Base-by-base conservation (phyloP, 2,329 filamentous ascomycete genomes). In the Fusarium anguioides region DNA sequence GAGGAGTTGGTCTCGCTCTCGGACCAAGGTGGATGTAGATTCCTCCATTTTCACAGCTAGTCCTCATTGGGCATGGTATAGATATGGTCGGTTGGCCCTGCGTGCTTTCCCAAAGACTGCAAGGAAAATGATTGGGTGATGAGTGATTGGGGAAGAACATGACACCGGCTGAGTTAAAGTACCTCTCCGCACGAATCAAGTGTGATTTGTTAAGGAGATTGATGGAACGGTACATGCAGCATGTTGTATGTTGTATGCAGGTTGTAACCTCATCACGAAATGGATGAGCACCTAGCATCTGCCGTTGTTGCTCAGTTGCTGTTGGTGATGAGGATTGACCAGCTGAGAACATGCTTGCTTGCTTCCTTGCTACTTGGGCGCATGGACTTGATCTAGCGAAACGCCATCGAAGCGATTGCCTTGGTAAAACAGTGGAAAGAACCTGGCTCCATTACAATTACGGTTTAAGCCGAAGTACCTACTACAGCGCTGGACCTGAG, bases 1-100 rank as follows among this genome's bases (percentile, higher is more conserved):
- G 60, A 69, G 65, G 65, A 68, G 65, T 66, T 54, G 50, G 64
- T 54, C 64, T 61, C 54, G 45, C 49, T 47, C 46, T 56, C 45
- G 60, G 60, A 40, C 45, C 46, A 55, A 51, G 47, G 60, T 69
- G 62, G 61, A 46, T 42, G 55, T 54, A 60, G 65, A 46, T 55
- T 66, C n/a, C 49, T 18, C 27, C 33, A 42, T 59, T 37, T 26
- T 58, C 18, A 3, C 4, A 0, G 6, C 59, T 54, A 60, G 21
- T 4, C 58, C 24, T 4, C 7, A 50, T 51, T 9, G 8, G 41
- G 21, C 3, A 39, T 45, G n/a, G 40, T 17, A 8, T 17, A 9
- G 5, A 18, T n/a, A n/a, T 20, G 15, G 8, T 40, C 26, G 40
- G 51, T 40, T 46, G 64, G 55, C 33, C 50, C 18, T 46, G 48